Evolutionary conservation across 164 flowering plant species (phyloP).

Genomic region (Vitis rotundifolia): DNA sequence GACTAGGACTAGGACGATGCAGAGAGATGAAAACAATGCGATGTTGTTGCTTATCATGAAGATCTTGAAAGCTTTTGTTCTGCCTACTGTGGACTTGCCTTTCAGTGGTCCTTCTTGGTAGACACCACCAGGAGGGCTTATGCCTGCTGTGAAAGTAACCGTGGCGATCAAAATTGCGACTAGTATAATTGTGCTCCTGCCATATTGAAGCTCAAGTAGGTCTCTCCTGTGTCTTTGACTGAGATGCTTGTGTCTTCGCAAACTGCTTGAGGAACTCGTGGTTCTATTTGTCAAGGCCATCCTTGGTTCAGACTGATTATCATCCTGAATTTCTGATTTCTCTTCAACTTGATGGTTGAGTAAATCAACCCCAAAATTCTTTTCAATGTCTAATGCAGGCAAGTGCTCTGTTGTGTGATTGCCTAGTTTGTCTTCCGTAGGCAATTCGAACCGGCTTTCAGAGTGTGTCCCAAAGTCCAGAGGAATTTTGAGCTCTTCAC

Average conservation of each 20-base stretch:
- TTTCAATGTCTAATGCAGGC: not conserved
- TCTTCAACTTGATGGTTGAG: not conserved
- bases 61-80: slow-evolving; percentile 25
- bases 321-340: not conserved
- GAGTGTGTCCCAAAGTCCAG: too few species aligned
- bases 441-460: too few species aligned
- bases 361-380: not conserved
- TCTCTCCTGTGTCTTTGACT: too few species aligned
- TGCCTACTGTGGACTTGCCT: slow-evolving; percentile 11
- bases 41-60: slow-evolving; percentile 25
- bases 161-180: slow-evolving; percentile 32
- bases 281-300: not conserved
- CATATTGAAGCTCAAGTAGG: slow-evolving; percentile 9
- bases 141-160: slow-evolving; percentile 28
- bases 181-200: slow-evolving; percentile 25
- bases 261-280: too few species aligned
- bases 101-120: slow-evolving; percentile 17
- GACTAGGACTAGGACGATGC: slow-evolving; percentile 18
- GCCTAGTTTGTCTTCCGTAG: not conserved
- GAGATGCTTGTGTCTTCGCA: too few species aligned
- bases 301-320: not conserved
- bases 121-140: slow-evolving; percentile 36
- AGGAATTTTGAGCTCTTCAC: too few species aligned
- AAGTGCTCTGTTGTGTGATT: not conserved
- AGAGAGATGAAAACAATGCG: slow-evolving; percentile 25